Percentiles rank a stretch among this genome's conserved stretches.
Evolutionary conservation across 495 filamentous ascomycete species (phyloP).

Genomic region (Tuber brumale): DNA sequence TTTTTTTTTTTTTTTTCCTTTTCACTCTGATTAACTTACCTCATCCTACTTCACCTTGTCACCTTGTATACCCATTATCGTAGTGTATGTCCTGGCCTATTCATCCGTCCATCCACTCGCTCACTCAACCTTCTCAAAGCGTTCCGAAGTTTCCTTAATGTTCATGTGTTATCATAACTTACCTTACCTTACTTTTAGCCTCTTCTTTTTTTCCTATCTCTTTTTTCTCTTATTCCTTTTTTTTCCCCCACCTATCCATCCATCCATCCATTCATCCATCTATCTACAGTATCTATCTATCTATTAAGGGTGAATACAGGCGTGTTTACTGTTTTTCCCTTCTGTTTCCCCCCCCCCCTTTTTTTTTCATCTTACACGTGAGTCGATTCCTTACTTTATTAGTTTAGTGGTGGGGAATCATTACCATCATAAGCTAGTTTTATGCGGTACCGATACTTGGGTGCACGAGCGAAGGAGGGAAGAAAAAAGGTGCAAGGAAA

Average conservation of each 20-base stretch:
- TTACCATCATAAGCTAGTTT: no score
- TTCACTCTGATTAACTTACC: background rate
- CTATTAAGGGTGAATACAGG: constrained; percentile 28
- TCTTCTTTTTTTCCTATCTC: background rate
- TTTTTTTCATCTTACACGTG: constrained; percentile 13
- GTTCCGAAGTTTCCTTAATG: background rate
- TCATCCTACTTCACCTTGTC: background rate
- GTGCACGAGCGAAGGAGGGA: no score
- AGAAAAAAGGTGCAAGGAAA: no score
- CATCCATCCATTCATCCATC: constrained; percentile 16
- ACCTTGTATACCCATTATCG: background rate
- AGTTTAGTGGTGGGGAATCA: background rate
- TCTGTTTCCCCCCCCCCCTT: no score
- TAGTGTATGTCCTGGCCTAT: background rate
- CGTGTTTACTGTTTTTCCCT: constrained; percentile 21
- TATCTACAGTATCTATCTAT: constrained; percentile 12
- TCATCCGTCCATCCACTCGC: background rate
- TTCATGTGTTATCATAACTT: background rate
- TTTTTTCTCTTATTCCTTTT: background rate
- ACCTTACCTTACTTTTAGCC: background rate
- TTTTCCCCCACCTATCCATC: background rate
- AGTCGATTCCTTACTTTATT: constrained; percentile 28
- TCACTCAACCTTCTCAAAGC: background rate
- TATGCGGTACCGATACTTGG: no score
- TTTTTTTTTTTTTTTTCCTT: background rate